Evolutionary conservation across 306 rosid species (phyloP).

Genomic region (Castanopsis chinensis): DNA sequence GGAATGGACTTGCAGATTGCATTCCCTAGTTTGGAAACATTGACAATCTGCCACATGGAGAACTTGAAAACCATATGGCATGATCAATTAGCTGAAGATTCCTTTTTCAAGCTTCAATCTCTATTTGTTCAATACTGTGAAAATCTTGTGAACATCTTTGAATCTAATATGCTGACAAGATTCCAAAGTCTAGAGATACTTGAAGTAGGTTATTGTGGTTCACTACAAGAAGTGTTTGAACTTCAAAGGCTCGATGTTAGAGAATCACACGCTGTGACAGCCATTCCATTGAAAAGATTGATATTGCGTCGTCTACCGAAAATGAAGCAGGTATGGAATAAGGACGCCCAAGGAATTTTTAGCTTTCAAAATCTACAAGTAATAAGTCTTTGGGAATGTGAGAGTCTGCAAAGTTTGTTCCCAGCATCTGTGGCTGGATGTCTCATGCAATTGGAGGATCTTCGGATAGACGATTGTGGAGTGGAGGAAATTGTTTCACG

Average conservation of each 20-base stretch:
- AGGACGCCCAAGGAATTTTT: too few relatives aligned
- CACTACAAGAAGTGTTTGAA: background rate
- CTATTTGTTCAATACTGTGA: background rate
- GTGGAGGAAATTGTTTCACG: too few relatives aligned
- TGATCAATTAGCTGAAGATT: background rate
- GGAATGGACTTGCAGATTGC: background rate
- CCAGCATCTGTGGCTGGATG: too few relatives aligned
- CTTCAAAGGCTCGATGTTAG: background rate
- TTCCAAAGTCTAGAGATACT: background rate
- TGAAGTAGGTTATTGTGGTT: background rate
- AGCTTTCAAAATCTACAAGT: too few relatives aligned
- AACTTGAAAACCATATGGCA: background rate
- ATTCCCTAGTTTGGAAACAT: background rate
- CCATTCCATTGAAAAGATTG: background rate
- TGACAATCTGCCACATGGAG: background rate
- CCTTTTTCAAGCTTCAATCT: background rate
- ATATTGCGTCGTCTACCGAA: rapidly evolving
- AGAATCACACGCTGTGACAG: background rate
- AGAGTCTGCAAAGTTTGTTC: constrained; percentile 7
- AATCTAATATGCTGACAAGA: background rate
- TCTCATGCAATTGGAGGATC: too few relatives aligned
- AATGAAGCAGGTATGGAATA: too few relatives aligned
- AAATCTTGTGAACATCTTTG: background rate
- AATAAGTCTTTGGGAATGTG: background rate
- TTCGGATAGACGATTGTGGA: too few relatives aligned